A percentile compares a stretch with the other conserved stretches of the same genome.
phyloP scores from a whole-genome alignment of 768 basidiomycete species.

The Calocybe cyanea region DNA sequence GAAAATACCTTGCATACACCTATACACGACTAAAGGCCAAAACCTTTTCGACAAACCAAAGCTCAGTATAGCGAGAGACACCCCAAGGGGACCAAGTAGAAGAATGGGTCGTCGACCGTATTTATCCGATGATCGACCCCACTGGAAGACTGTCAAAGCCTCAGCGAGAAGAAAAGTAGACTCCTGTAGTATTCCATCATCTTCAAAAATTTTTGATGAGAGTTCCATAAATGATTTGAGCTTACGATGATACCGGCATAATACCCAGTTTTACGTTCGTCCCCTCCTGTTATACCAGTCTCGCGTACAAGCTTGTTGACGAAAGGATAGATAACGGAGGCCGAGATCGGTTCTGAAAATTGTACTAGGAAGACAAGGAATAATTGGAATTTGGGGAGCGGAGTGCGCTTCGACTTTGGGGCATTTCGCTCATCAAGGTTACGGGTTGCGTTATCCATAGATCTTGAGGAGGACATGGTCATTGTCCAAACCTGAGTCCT shows the following conservation, averaged over 20 bases:
- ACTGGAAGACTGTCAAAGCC: slow-evolving; percentile 26
- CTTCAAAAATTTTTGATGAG: no score
- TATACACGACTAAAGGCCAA: slow-evolving; percentile 13
- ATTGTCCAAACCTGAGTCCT: no score
- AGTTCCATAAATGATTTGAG: not conserved
- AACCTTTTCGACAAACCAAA: slow-evolving; percentile 32
- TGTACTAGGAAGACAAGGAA: slow-evolving; percentile 32
- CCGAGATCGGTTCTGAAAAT: slow-evolving; percentile 28
- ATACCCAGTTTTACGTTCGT: slow-evolving; percentile 43
- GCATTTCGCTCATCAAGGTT: slow-evolving; percentile 1
- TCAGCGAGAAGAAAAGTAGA: slow-evolving; percentile 34
- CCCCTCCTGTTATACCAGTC: slow-evolving; percentile 38
- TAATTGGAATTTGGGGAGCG: slow-evolving; percentile 36
- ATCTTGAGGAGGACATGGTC: no score
- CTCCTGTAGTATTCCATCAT: slow-evolving; percentile 22
- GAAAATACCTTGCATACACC: slow-evolving; percentile 15
- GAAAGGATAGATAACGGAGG: slow-evolving; percentile 42
- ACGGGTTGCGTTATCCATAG: no score
- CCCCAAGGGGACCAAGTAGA: slow-evolving; percentile 29
- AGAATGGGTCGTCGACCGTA: slow-evolving; percentile 31
- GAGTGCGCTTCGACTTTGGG: slow-evolving; percentile 14
- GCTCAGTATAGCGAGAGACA: slow-evolving; percentile 26
- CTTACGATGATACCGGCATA: slow-evolving; percentile 45
- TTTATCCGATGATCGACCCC: slow-evolving; percentile 32
- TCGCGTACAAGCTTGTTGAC: slow-evolving; percentile 40